Evolutionary conservation across 176 grass and related monocot genomes (phyloP).

Genomic region (Oryza meyeriana): DNA sequence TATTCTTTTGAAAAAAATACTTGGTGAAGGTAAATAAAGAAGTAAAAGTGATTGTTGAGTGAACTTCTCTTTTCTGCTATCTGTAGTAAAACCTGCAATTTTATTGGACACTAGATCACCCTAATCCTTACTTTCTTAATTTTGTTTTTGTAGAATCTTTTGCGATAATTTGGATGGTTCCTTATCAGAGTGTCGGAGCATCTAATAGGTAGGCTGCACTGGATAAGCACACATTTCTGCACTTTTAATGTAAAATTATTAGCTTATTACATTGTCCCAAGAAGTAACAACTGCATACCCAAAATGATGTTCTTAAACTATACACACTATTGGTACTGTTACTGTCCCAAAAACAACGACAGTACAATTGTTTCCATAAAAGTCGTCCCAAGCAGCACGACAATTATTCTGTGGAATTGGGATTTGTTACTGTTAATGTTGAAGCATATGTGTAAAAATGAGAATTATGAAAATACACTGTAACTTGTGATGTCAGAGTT

Average conservation of each 20-base stretch:
- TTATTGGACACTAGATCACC: constrained; percentile 11
- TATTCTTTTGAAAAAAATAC: neutral
- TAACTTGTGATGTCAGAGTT: constrained; percentile 14
- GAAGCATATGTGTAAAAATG: constrained; percentile 4
- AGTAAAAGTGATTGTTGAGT: neutral
- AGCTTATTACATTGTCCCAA: constrained; percentile 3
- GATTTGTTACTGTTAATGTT: constrained; percentile 12
- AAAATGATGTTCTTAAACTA: neutral
- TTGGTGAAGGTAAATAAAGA: neutral
- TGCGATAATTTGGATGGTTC: constrained; percentile 37
- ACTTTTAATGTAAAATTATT: constrained; percentile 4
- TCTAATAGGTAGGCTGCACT: constrained; percentile 26
- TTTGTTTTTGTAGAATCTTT: constrained; percentile 37
- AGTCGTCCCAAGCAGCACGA: constrained; percentile 5
- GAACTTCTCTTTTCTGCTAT: constrained; percentile 20
- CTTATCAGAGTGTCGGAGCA: constrained; percentile 25
- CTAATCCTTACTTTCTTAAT: constrained; percentile 32
- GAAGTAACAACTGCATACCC: neutral
- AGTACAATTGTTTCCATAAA: constrained; percentile 9
- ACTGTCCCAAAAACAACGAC: neutral
- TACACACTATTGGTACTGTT: neutral
- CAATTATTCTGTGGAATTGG: neutral
- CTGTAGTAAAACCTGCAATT: constrained; percentile 17
- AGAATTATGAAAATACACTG: neutral
- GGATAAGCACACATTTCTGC: neutral